Evolutionary conservation across 2,329 filamentous ascomycete genomes (phyloP).

Genomic region (Gnomoniopsis sp.): DNA sequence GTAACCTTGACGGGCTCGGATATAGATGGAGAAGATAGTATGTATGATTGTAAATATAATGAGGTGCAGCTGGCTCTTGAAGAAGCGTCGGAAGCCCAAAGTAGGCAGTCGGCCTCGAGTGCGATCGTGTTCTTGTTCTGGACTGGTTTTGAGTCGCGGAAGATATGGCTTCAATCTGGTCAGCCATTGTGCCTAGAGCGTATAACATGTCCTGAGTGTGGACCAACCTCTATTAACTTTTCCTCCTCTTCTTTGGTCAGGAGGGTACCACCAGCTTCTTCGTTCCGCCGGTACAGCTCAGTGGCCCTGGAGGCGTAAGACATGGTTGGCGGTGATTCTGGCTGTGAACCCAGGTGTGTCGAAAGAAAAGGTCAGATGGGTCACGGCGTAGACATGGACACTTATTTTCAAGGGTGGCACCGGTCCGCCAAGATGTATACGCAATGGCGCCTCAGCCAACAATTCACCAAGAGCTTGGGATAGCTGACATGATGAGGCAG

Average conservation of each 20-base stretch:
- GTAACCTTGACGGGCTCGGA: constrained; percentile 76
- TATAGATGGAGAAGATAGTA: constrained; percentile 81
- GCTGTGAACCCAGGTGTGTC: not conserved
- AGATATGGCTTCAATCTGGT: constrained; percentile 32
- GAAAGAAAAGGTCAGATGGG: not conserved
- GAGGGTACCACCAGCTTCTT: constrained; percentile 37
- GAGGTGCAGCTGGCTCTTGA: constrained; percentile 61
- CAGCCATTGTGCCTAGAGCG: constrained; percentile 12
- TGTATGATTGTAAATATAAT: constrained; percentile 70
- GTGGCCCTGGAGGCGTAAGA: constrained; percentile 34
- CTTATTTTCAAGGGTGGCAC: not conserved
- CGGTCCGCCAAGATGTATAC: constrained; percentile 19
- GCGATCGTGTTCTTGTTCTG: constrained; percentile 23
- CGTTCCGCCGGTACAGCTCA: constrained; percentile 42
- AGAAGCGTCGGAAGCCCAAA: constrained; percentile 58
- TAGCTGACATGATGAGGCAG: constrained; percentile 5
- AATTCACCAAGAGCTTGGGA: not conserved
- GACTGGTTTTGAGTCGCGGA: constrained; percentile 30
- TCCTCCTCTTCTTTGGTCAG: constrained; percentile 41
- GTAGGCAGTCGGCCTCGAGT: constrained; percentile 9
- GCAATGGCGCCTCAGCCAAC: not conserved
- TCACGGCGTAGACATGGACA: not conserved
- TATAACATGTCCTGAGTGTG: not conserved
- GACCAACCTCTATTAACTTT: constrained; percentile 40
- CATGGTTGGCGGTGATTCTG: constrained; percentile 27